Base-by-base conservation (phyloP, 140 eudicot genomes). In the Eryngium alpinum region DNA sequence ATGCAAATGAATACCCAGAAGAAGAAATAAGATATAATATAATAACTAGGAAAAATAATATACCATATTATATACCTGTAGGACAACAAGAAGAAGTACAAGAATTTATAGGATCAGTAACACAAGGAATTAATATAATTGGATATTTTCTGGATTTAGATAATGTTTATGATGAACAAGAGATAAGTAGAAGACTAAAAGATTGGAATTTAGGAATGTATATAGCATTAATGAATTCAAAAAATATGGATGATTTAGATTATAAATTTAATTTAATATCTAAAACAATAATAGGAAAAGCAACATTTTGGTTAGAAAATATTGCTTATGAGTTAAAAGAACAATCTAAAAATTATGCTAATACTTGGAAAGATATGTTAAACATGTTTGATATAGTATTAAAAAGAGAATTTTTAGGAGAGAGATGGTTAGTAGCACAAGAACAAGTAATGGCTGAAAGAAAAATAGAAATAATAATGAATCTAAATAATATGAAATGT, bases 391-490 rank as follows among this genome's bases (percentile, higher is more conserved):
- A 60, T 18, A 60, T 60, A 60, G 67, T 60, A 60, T 16, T 60
- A 60, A 60, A 60, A 60, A 16, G 67, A 60, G 67, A 60, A 60
- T 60, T 60, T 60, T 60, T 22, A 60, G 67, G 67, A 60, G 67
- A 60, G 22, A 60, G 67, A 17, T 60, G 67, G 67, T 60, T 60
- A 11, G 67, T 60, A 60, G 67, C 28, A 1, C 67, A 60, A 60
- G 67, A 60, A 60, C n/a, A 5, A 22, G 67, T 60, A 17, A 16
- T 60, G 27, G 67, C 28, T 17, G 67, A 60, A 60, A 60, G 27
- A 9, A 53, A 53, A 53, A 53, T 53, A 53, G 60, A 53, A 53
- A 53, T 53, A 53, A 53, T 53, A 2, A 18, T 60, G 28, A 60
- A 60, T 22, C n/a, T 17, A 5, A 60, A 60, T 22, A 5, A 60